These are phyloP conservation scores for Cardamine chenopodiifolia DNA, from an alignment of 345 rosid genomes.

Conservation along the genomic window DNA sequence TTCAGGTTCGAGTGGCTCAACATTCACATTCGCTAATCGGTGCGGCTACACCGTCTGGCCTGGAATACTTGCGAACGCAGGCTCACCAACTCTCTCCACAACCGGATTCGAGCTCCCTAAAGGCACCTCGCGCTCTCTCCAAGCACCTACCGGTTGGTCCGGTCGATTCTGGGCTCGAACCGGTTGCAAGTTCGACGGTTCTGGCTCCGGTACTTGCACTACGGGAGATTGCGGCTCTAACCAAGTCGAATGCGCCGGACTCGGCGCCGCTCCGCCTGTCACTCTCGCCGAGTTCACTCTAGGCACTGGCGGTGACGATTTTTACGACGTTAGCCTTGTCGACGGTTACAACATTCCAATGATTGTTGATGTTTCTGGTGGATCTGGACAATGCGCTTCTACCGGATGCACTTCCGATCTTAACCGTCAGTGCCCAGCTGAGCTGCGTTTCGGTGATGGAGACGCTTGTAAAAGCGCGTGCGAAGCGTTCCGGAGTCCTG, in stretches of 20 bases:
- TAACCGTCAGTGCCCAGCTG: conserved; percentile 78
- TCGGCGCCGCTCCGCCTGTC: conserved; percentile 82
- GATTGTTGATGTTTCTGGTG: conserved; percentile 75
- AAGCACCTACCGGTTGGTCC: conserved; percentile 81
- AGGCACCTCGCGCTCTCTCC: conserved; percentile 60
- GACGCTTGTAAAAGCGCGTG: conserved; percentile 95
- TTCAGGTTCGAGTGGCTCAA: conserved; percentile 41
- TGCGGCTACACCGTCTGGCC: conserved; percentile 73
- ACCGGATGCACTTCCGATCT: conserved; percentile 82
- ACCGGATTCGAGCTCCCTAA: conserved; percentile 65
- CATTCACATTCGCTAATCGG: conserved; percentile 68
- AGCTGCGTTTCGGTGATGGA: conserved; percentile 65
- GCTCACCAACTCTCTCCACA: conserved; percentile 63
- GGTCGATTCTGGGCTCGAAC: conserved; percentile 84
- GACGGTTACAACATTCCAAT: conserved; percentile 92
- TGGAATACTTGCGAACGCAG: conserved; percentile 68
- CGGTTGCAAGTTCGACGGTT: conserved; percentile 62
- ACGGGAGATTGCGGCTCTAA: conserved; percentile 86
- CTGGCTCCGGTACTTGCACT: conserved; percentile 59
- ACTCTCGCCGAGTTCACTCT: conserved; percentile 89
- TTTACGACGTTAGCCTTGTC: conserved; percentile 93
- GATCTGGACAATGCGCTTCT: conserved; percentile 73
- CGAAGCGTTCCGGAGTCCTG: conserved; percentile 84
- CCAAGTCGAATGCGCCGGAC: conserved; percentile 64
- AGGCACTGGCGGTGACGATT: conserved; percentile 78